A percentile compares a stretch with the other conserved stretches of the same genome.
phyloP scores from a whole-genome alignment of 2,329 filamentous ascomycete genomes.

The Penicillium sp. region DNA sequence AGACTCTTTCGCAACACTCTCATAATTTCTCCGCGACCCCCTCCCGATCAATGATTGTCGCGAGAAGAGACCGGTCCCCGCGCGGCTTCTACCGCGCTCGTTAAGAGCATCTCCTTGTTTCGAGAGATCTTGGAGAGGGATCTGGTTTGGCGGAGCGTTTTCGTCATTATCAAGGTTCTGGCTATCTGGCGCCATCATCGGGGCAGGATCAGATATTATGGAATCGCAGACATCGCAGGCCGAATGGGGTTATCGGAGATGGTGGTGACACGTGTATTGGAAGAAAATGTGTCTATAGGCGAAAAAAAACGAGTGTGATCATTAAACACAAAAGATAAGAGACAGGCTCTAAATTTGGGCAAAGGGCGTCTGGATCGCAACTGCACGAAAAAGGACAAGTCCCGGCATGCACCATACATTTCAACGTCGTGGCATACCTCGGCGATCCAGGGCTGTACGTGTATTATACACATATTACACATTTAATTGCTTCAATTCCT shows the following conservation, averaged over 20 bases:
- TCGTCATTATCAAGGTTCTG: constrained; percentile 32
- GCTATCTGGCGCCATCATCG: constrained; percentile 43
- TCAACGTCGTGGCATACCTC: background rate
- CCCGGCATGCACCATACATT: constrained; percentile 6
- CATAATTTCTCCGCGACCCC: constrained; percentile 48
- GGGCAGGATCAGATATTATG: constrained; percentile 35
- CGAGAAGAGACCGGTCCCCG: constrained; percentile 46
- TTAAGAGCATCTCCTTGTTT: constrained; percentile 35
- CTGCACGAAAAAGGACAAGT: constrained; percentile 10
- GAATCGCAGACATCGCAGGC: constrained; percentile 41
- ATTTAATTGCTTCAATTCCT: background rate
- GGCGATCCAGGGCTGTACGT: background rate
- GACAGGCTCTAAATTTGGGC: constrained; percentile 2
- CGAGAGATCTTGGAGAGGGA: constrained; percentile 67
- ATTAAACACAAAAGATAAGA: background rate
- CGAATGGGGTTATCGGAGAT: constrained; percentile 8
- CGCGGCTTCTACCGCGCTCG: constrained; percentile 30
- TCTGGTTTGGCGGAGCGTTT: constrained; percentile 42
- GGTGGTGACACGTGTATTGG: constrained; percentile 8
- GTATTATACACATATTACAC: background rate
- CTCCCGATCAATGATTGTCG: constrained; percentile 42
- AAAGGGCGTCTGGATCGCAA: constrained; percentile 18
- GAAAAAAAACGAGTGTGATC: background rate
- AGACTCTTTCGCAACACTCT: constrained; percentile 54
- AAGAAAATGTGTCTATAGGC: background rate